Percentiles rank a stretch among this genome's conserved stretches.
phyloP scores from a whole-genome alignment of 192 early-diverging fungal species.

The Entophlyctis luteolus region DNA sequence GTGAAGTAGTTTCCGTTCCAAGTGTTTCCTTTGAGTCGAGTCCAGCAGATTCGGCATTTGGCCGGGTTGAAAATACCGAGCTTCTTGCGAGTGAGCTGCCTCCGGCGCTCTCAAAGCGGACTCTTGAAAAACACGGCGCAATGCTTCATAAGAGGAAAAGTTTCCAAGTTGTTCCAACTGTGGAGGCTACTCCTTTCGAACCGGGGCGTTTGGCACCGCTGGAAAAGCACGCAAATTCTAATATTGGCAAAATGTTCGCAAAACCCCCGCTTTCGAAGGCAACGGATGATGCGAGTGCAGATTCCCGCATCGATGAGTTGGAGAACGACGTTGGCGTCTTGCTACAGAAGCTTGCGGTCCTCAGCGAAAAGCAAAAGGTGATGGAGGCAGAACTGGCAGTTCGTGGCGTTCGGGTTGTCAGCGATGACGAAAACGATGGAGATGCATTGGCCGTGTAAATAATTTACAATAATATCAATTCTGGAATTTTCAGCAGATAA shows the following conservation, averaged over 20 bases:
- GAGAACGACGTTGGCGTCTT: conserved; percentile 23
- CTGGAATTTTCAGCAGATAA: no score
- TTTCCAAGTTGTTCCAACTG: background rate
- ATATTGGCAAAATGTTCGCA: background rate
- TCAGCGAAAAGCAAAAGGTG: conserved; percentile 10
- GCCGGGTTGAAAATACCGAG: no score
- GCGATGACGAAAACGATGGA: background rate
- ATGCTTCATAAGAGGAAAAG: background rate
- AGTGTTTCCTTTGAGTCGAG: no score
- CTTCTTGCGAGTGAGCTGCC: no score
- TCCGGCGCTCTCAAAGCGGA: background rate
- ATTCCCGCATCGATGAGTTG: conserved; percentile 12
- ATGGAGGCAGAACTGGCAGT: conserved; percentile 24
- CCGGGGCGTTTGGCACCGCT: background rate
- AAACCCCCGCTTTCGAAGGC: background rate
- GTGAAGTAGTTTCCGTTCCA: no score
- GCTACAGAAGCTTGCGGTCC: conserved; percentile 10
- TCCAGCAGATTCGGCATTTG: no score
- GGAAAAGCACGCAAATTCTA: no score
- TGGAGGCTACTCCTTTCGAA: background rate
- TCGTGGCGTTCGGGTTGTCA: background rate
- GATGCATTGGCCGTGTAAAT: background rate
- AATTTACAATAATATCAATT: no score
- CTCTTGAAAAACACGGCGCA: background rate
- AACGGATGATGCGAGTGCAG: background rate